These are phyloP conservation scores for Aspergillus glaucus DNA, from an alignment of 2,329 filamentous ascomycete species.

Conservation along the genomic window DNA sequence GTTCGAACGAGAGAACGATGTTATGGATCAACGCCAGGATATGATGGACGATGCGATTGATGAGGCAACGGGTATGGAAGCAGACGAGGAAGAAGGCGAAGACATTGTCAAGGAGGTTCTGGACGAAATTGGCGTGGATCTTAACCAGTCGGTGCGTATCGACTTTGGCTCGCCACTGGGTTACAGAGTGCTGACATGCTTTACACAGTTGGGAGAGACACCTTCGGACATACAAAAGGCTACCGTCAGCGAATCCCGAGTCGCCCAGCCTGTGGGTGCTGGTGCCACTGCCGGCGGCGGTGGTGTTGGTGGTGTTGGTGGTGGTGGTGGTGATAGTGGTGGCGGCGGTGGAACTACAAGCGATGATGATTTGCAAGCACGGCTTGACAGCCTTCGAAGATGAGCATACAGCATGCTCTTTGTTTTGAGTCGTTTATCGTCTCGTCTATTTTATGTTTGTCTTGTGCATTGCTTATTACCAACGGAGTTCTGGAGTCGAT, in stretches of 20 bases:
- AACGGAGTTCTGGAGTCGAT: neutral
- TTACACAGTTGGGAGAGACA: slow-evolving; percentile 74
- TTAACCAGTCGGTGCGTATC: slow-evolving; percentile 73
- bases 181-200: slow-evolving; percentile 14
- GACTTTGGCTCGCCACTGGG: neutral
- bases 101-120: slow-evolving; percentile 95
- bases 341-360: slow-evolving; percentile 43
- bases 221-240: slow-evolving; percentile 74
- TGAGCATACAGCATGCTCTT: slow-evolving; percentile 23
- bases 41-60: slow-evolving; percentile 99
- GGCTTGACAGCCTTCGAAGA: slow-evolving; percentile 75
- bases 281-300: slow-evolving; percentile 33
- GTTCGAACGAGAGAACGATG: slow-evolving; percentile 96
- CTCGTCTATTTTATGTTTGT: neutral
- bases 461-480: neutral
- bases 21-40: slow-evolving; percentile 98
- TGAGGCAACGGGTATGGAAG: slow-evolving; percentile 80
- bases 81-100: slow-evolving; percentile 87
- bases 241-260: slow-evolving; percentile 64
- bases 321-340: slow-evolving; percentile 23
- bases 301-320: slow-evolving; percentile 29
- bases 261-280: slow-evolving; percentile 74
- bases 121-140: slow-evolving; percentile 92
- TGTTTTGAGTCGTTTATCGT: neutral
- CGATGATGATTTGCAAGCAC: slow-evolving; percentile 89